These are phyloP conservation scores for Bonia amplexicaulis DNA, from an alignment of 176 grass and related monocot species.

Conservation along the genomic window DNA sequence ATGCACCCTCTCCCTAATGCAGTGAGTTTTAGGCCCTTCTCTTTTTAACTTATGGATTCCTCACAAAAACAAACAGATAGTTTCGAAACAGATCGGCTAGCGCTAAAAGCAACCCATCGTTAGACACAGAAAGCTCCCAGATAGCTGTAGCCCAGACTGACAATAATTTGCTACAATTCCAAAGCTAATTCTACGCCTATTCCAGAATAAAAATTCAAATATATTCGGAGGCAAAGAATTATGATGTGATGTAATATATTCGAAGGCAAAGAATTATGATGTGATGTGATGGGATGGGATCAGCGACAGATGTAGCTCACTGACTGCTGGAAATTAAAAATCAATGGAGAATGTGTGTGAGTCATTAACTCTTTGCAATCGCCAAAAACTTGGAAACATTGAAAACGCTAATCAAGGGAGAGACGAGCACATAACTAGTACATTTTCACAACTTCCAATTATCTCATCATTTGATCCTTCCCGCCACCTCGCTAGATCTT, in stretches of 20 bases:
- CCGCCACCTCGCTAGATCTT: not conserved
- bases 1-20: not conserved
- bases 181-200: not conserved
- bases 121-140: not conserved
- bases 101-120: too few relatives aligned
- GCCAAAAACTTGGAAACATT: not conserved
- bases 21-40: not conserved
- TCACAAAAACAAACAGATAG: too few relatives aligned
- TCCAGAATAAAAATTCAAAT: not conserved
- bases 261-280: not conserved
- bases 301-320: not conserved
- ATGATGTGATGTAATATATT: not conserved
- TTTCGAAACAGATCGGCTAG: too few relatives aligned
- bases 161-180: not conserved
- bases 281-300: not conserved
- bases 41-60: too few relatives aligned
- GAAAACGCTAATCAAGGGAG: not conserved
- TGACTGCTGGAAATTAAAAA: not conserved
- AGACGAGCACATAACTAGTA: not conserved
- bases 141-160: not conserved
- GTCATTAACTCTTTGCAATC: not conserved
- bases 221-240: not conserved
- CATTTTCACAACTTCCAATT: not conserved
- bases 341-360: not conserved
- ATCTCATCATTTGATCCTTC: slow-evolving; percentile 32